Conservation (phyloP, 768 basidiomycete genomes). For the Paxillus ammoniavirescens region DNA sequence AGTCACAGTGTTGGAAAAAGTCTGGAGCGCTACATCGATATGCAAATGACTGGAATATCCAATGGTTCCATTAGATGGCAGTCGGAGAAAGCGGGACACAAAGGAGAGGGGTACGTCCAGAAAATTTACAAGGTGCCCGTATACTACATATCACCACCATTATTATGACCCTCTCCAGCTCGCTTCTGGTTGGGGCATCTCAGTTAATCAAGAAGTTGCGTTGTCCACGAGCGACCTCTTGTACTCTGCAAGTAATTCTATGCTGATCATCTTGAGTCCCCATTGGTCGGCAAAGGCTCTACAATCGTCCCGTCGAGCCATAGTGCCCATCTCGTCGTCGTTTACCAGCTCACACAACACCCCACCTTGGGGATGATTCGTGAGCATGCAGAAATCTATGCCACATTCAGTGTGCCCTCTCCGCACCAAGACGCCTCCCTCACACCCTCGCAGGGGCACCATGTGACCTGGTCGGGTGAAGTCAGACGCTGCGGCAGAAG, state of each 20-base stretch:
- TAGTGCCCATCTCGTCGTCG: slow-evolving; percentile 81
- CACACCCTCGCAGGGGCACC: slow-evolving; percentile 86
- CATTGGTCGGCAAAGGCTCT: slow-evolving; percentile 85
- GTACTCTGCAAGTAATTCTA: slow-evolving; percentile 72
- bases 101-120: too few species aligned
- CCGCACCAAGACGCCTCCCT: slow-evolving; percentile 82
- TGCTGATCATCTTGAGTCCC: slow-evolving; percentile 93
- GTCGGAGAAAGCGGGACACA: too few species aligned
- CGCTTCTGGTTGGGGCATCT: too few species aligned
- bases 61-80: too few species aligned
- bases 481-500: slow-evolving; percentile 53
- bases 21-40: too few species aligned
- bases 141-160: too few species aligned
- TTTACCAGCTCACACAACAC: slow-evolving; percentile 95
- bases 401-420: slow-evolving; percentile 93
- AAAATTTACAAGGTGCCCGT: too few species aligned
- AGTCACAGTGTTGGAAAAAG: too few species aligned
- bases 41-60: too few species aligned
- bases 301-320: slow-evolving; percentile 96
- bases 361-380: slow-evolving; percentile 60
- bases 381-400: slow-evolving; percentile 81
- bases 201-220: background rate
- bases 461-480: slow-evolving; percentile 94
- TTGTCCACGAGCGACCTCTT: slow-evolving; percentile 9
- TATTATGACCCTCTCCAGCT: too few species aligned